A percentile compares a stretch with the other conserved stretches of the same genome.
These are phyloP conservation scores for Ochetophila trinervis DNA, from an alignment of 306 rosid species.

Conservation along the genomic window DNA sequence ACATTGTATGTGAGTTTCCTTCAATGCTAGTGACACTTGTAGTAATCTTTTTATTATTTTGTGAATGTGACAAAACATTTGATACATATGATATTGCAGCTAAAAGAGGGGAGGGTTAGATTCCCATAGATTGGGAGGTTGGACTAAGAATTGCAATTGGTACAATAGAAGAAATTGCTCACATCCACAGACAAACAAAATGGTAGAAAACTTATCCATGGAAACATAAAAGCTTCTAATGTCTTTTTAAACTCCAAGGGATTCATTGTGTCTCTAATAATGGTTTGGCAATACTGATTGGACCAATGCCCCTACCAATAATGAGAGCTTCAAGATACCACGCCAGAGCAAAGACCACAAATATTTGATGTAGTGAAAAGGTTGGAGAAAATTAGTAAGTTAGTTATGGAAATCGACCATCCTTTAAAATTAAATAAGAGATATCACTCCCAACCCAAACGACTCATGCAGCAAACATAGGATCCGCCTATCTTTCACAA, in stretches of 20 bases:
- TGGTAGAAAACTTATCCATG: conserved; percentile 77
- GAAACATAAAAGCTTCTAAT: conserved; percentile 87
- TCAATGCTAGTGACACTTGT: background rate
- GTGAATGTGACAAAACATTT: background rate
- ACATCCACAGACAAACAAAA: conserved; percentile 60
- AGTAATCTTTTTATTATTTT: background rate
- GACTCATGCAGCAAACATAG: conserved; percentile 30
- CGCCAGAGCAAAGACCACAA: conserved; percentile 77
- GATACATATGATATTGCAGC: conserved; percentile 42
- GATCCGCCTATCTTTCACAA: conserved; percentile 34
- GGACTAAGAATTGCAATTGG: conserved; percentile 73
- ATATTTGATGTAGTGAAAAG: conserved; percentile 48
- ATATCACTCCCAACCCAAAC: conserved; percentile 45
- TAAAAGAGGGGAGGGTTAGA: conserved; percentile 55
- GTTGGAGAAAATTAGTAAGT: conserved; percentile 60
- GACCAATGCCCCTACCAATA: conserved; percentile 49
- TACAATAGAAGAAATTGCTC: conserved; percentile 76
- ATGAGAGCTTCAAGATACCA: conserved; percentile 64
- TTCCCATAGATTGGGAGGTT: conserved; percentile 72
- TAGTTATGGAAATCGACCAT: conserved; percentile 43
- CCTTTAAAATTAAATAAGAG: conserved; percentile 45
- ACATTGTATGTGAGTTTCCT: conserved; percentile 49
- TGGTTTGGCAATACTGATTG: conserved; percentile 59
- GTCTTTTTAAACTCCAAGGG: conserved; percentile 71
- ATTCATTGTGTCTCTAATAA: conserved; percentile 64